A percentile compares a stretch with the other conserved stretches of the same genome.
Conservation (phyloP, 2,329 filamentous ascomycete genomes). For the Phaeophleospora eucalypticola region DNA sequence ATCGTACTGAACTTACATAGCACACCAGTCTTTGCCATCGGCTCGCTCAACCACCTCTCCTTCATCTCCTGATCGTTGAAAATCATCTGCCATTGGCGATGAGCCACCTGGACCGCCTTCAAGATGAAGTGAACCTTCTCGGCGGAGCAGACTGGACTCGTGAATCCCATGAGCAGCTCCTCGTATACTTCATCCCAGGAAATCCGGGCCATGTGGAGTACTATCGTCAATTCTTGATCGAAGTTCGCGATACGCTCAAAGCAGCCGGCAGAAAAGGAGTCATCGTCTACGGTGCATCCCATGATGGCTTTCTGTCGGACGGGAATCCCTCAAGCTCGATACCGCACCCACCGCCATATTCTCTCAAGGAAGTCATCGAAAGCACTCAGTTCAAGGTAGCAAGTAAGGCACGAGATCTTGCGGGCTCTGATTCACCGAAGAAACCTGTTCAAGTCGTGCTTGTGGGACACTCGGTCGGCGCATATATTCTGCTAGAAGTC, state of each 20-base stretch:
- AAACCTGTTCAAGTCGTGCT: conserved; percentile 31
- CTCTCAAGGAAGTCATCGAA: conserved; percentile 35
- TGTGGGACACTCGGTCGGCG: conserved; percentile 46
- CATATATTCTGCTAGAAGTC: conserved; percentile 44
- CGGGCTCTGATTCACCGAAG: neutral
- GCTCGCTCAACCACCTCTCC: no score
- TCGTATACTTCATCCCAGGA: conserved; percentile 70
- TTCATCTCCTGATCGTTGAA: no score
- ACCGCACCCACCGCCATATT: conserved; percentile 12
- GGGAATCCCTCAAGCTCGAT: neutral
- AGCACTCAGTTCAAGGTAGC: conserved; percentile 44
- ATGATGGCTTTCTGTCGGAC: conserved; percentile 40
- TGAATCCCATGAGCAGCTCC: conserved; percentile 21
- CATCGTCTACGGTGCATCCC: conserved; percentile 37
- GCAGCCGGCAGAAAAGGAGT: conserved; percentile 26
- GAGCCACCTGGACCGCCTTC: neutral
- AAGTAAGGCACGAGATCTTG: conserved; percentile 7
- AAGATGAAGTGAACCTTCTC: neutral
- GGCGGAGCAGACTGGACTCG: neutral
- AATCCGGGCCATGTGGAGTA: conserved; percentile 74
- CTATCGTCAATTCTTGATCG: conserved; percentile 63
- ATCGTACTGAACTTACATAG: no score
- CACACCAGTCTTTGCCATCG: no score
- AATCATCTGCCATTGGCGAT: neutral
- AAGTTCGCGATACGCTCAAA: conserved; percentile 42